A percentile compares a stretch with the other conserved stretches of the same genome.
Conservation (phyloP, 106 monocot genomes). For the Dendrobium nobile region DNA sequence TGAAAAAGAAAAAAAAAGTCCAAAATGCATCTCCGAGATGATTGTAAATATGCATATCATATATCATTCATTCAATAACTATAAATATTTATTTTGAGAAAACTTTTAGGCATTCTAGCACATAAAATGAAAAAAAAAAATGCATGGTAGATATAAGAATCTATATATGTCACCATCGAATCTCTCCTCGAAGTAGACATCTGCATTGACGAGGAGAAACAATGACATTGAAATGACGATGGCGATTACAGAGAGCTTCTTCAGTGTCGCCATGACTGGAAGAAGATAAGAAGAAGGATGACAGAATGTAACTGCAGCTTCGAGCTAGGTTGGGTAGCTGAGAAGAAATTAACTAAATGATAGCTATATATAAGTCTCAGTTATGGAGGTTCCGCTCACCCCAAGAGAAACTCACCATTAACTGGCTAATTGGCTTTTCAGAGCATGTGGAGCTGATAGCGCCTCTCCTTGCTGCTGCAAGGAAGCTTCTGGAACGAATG, state of each 20-base stretch:
- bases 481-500: not conserved
- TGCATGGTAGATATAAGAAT: not conserved
- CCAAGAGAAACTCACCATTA: not conserved
- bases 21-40: no score
- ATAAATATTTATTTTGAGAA: no score
- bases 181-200: conserved; percentile 28
- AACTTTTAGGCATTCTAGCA: not conserved
- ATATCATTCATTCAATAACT: no score
- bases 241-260: not conserved
- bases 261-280: not conserved
- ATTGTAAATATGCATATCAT: no score
- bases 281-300: not conserved
- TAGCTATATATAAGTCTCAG: not conserved
- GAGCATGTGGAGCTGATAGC: not conserved
- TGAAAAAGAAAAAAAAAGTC: no score
- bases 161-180: conserved; percentile 15
- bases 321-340: not conserved
- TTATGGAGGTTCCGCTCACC: not conserved
- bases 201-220: conserved; percentile 5
- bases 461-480: not conserved
- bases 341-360: not conserved
- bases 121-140: not conserved
- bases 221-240: not conserved
- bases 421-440: not conserved
- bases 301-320: not conserved